Evolutionary conservation across 208 protist genomes (phyloP).

Genomic region (Acanthamoeba healyi): DNA sequence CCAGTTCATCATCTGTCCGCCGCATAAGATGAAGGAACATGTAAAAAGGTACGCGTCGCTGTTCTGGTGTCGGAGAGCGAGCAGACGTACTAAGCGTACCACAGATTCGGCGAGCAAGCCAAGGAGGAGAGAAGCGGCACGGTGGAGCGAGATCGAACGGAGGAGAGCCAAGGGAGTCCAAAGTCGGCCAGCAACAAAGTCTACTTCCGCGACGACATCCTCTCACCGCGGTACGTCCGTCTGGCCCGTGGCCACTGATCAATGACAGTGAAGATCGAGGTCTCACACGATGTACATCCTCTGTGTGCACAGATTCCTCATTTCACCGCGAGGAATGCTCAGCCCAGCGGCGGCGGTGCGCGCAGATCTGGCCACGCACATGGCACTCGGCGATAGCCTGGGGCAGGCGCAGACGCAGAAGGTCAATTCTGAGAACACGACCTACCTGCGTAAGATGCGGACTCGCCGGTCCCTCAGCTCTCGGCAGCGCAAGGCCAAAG

Average conservation of each 20-base stretch:
- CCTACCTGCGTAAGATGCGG: background rate
- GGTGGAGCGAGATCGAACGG: background rate
- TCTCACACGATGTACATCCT: background rate
- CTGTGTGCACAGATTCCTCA: background rate
- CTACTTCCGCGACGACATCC: constrained; percentile 31
- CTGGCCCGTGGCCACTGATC: background rate
- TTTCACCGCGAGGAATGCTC: background rate
- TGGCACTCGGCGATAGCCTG: too few relatives aligned
- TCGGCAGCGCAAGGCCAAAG: background rate
- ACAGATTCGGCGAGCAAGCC: background rate
- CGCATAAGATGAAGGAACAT: constrained; percentile 40
- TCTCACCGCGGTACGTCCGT: background rate
- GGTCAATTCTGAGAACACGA: background rate
- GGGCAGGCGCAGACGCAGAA: background rate
- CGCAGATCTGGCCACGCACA: background rate
- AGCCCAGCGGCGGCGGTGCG: background rate
- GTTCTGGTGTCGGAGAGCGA: background rate
- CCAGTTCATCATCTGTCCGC: constrained; percentile 57
- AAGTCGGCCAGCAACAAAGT: background rate
- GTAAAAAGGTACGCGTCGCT: constrained; percentile 2
- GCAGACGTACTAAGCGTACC: background rate
- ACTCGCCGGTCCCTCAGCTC: background rate
- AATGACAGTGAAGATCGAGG: too few relatives aligned
- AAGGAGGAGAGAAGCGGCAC: background rate
- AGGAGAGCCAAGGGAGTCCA: background rate